Conservation (phyloP, 2,329 filamentous ascomycete species). For the Ophiobolus disseminans region DNA sequence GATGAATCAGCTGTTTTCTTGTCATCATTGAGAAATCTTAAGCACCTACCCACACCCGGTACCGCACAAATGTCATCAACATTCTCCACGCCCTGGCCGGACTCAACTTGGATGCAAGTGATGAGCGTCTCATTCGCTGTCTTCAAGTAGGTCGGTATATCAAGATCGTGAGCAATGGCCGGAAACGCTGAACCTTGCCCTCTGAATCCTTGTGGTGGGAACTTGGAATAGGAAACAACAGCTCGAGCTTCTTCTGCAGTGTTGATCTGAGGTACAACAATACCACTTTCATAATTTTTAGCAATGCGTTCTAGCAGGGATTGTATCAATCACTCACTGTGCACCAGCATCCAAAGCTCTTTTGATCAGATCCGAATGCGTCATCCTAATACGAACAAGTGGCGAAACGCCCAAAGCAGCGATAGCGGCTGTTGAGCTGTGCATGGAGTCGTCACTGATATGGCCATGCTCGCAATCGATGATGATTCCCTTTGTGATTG, state of each 20-base stretch:
- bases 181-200: constrained; percentile 65
- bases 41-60: constrained; percentile 56
- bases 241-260: constrained; percentile 54
- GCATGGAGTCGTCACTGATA: constrained; percentile 63
- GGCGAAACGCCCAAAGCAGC: constrained; percentile 63
- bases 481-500: constrained; percentile 63
- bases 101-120: constrained; percentile 74
- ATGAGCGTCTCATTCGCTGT: constrained; percentile 65
- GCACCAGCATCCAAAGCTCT: constrained; percentile 65
- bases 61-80: constrained; percentile 68
- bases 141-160: constrained; percentile 63
- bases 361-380: constrained; percentile 56
- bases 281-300: constrained; percentile 40
- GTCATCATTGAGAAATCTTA: background rate
- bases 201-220: constrained; percentile 62
- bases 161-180: constrained; percentile 55
- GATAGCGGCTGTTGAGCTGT: constrained; percentile 64
- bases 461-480: constrained; percentile 66
- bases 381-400: constrained; percentile 61
- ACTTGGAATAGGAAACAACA: constrained; percentile 62
- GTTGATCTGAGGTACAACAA: constrained; percentile 64
- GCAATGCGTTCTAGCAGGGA: background rate
- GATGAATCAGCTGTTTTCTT: background rate
- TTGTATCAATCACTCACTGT: constrained; percentile 46
- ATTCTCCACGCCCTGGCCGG: constrained; percentile 65